Percentiles rank a stretch among this genome's conserved stretches.
phyloP scores from a whole-genome alignment of 2,329 filamentous ascomycete species.

The Zalaria obscura region DNA sequence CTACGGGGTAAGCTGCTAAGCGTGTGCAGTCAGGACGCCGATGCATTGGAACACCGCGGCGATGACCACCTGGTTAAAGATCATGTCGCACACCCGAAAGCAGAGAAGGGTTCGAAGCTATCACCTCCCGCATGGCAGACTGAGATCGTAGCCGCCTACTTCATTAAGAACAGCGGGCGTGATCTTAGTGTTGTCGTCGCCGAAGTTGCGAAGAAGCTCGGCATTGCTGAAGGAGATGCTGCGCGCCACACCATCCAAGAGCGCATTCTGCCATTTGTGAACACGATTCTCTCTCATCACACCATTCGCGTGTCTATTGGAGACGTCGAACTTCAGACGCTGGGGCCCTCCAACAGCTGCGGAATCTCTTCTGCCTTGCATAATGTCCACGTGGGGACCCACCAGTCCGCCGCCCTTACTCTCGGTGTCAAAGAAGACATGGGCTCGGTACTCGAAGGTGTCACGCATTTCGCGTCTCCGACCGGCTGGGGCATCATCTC shows the following conservation, averaged over 20 bases:
- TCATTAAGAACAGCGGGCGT: constrained; percentile 55
- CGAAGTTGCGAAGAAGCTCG: constrained; percentile 7
- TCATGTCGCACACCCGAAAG: no score
- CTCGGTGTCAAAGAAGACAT: no score
- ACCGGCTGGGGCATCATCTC: constrained; percentile 78
- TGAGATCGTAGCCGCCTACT: constrained; percentile 73
- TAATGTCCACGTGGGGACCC: constrained; percentile 7
- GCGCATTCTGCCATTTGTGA: constrained; percentile 63
- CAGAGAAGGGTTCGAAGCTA: no score
- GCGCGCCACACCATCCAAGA: constrained; percentile 39
- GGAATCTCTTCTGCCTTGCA: constrained; percentile 17
- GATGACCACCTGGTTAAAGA: no score
- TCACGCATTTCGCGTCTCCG: constrained; percentile 45
- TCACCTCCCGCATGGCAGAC: constrained; percentile 47
- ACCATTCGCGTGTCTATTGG: constrained; percentile 51
- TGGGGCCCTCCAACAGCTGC: constrained; percentile 17
- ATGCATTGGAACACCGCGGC: no score
- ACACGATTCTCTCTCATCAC: constrained; percentile 57
- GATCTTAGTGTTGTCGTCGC: constrained; percentile 54
- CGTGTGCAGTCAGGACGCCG: no score
- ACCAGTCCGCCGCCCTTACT: no score
- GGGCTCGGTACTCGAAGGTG: no score
- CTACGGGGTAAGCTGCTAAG: not conserved
- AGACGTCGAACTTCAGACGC: constrained; percentile 19
- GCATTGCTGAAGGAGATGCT: constrained; percentile 22